A percentile compares a stretch with the other conserved stretches of the same genome.
Evolutionary conservation across 306 rosid species (phyloP).

Genomic region (Sicyos edulis): DNA sequence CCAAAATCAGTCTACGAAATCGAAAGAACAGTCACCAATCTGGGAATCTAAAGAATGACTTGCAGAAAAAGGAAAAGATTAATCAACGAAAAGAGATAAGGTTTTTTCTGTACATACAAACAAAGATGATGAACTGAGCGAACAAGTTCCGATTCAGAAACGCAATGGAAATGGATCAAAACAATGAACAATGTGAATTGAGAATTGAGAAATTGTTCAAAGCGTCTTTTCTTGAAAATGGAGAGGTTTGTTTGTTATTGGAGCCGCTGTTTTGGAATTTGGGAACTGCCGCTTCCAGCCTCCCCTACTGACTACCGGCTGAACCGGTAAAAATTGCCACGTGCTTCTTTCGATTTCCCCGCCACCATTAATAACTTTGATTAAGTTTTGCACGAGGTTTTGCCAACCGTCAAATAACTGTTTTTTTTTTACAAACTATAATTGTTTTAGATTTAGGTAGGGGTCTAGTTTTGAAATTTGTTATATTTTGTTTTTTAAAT

Average conservation of each 20-base stretch:
- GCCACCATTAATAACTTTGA: background rate
- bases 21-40: conserved; percentile 24
- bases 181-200: background rate
- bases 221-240: background rate
- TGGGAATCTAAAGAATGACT: conserved; percentile 7
- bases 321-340: background rate
- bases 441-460: too few species aligned
- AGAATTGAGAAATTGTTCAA: background rate
- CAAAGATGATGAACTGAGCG: background rate
- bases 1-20: background rate
- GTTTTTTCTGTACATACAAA: background rate
- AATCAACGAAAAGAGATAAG: background rate
- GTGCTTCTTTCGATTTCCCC: background rate
- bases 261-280: background rate
- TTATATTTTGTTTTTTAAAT: too few species aligned
- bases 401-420: too few species aligned
- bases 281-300: background rate
- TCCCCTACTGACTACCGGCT: background rate
- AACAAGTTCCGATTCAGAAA: background rate
- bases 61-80: conserved; percentile 8
- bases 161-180: background rate
- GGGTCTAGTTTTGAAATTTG: too few species aligned
- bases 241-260: background rate
- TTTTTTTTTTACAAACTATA: too few species aligned
- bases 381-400: too few species aligned